phyloP scores from a whole-genome alignment of 1,284 basidiomycete genomes.

The Marasmius tenuissimus region DNA sequence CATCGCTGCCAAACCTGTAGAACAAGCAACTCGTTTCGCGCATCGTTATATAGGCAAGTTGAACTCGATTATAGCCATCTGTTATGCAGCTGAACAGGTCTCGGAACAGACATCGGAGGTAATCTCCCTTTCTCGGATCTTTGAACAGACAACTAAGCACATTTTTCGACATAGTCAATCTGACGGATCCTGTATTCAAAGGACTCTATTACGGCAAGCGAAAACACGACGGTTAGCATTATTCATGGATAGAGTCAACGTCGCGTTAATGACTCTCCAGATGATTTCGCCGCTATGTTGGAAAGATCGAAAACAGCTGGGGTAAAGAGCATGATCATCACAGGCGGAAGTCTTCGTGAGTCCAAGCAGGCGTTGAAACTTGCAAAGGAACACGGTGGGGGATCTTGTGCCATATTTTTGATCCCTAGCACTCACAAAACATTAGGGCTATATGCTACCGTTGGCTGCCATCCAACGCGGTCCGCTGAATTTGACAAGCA shows the following conservation, averaged over 20 bases:
- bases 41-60: slow-evolving; percentile 1
- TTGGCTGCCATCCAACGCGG: slow-evolving; percentile 89
- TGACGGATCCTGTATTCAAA: slow-evolving; percentile 62
- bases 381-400: slow-evolving; percentile 57
- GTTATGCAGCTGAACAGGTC: not conserved
- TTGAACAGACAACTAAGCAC: not conserved
- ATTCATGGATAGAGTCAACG: not conserved
- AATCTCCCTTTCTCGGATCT: not conserved
- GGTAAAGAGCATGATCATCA: slow-evolving; percentile 79
- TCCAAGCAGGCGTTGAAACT: slow-evolving; percentile 63
- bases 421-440: not conserved
- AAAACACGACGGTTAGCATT: slow-evolving; percentile 51
- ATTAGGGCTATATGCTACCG: slow-evolving; percentile 72
- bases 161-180: slow-evolving; percentile 42
- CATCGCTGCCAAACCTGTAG: not conserved
- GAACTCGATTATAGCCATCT: not conserved
- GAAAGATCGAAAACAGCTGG: slow-evolving; percentile 63
- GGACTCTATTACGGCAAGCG: slow-evolving; percentile 51
- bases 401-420: too few relatives aligned
- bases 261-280: slow-evolving; percentile 28
- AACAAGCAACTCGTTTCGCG: not conserved
- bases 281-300: slow-evolving; percentile 70
- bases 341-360: slow-evolving; percentile 75
- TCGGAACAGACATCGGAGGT: slow-evolving; percentile 46
- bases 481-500: slow-evolving; percentile 71